Evolutionary conservation across 306 rosid genomes (phyloP).

Genomic region (Prunus mira): DNA sequence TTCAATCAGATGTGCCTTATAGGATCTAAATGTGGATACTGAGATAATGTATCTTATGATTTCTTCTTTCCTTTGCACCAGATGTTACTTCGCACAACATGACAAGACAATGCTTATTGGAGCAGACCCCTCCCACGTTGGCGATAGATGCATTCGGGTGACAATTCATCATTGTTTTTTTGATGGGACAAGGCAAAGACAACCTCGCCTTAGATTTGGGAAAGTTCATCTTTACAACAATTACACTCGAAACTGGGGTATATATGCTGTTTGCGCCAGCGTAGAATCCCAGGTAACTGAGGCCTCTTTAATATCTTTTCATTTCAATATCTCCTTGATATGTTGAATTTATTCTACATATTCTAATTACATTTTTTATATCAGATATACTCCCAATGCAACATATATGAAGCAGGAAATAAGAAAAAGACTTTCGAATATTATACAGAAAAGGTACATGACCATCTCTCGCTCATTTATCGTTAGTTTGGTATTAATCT

Average conservation of each 20-base stretch:
- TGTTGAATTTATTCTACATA: neutral
- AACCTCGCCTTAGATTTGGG: slow-evolving; percentile 43
- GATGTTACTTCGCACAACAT: slow-evolving; percentile 35
- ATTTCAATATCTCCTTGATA: neutral
- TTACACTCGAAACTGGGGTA: slow-evolving; percentile 35
- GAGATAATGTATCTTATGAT: neutral
- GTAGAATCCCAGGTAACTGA: slow-evolving; percentile 35
- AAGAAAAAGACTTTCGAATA: slow-evolving; percentile 74
- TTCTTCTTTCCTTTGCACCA: slow-evolving; percentile 14
- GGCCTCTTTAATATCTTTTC: neutral
- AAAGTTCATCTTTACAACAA: slow-evolving; percentile 41
- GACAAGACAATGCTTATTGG: slow-evolving; percentile 46
- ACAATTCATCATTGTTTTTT: slow-evolving; percentile 42
- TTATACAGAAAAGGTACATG: slow-evolving; percentile 70
- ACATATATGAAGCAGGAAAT: slow-evolving; percentile 66
- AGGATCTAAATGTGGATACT: neutral
- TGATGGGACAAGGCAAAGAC: slow-evolving; percentile 39
- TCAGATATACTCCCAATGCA: slow-evolving; percentile 78
- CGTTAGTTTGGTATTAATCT: neutral
- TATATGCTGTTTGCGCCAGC: slow-evolving; percentile 40
- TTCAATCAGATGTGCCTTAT: neutral
- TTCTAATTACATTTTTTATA: slow-evolving; percentile 5
- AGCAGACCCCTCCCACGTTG: slow-evolving; percentile 36
- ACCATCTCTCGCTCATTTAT: neutral
- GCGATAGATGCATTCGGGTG: slow-evolving; percentile 39